phyloP scores from a whole-genome alignment of 768 basidiomycete species.

The Trametes cinnabarina region DNA sequence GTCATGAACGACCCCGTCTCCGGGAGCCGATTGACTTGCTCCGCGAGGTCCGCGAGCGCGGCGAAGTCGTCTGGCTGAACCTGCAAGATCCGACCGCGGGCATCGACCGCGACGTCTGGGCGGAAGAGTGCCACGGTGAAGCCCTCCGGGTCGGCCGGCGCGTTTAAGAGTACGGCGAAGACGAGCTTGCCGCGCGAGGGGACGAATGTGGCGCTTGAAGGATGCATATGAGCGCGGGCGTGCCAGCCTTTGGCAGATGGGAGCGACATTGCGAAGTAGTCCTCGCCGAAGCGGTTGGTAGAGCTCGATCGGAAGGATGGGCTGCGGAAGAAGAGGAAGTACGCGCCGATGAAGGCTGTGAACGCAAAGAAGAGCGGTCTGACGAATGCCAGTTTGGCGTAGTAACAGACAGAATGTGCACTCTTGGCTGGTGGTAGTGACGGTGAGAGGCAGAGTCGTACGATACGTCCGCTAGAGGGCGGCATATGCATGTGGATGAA shows the following conservation, averaged over 20 bases:
- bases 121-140: conserved; percentile 26
- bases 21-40: conserved; percentile 13
- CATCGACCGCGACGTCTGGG: conserved; percentile 26
- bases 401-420: neutral
- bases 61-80: conserved; percentile 16
- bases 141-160: conserved; percentile 21
- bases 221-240: conserved; percentile 15
- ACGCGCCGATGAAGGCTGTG: conserved; percentile 10
- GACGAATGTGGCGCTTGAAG: conserved; percentile 14
- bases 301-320: neutral
- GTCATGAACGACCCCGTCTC: conserved; percentile 24
- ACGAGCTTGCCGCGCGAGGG: conserved; percentile 18
- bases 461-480: neutral
- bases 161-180: conserved; percentile 22
- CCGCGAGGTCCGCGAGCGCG: conserved; percentile 15
- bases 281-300: neutral
- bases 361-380: conserved; percentile 11
- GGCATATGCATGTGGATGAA: neutral
- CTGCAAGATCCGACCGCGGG: conserved; percentile 17
- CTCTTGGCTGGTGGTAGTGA: neutral
- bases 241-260: conserved; percentile 21
- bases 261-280: neutral
- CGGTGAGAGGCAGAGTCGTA: neutral
- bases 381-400: conserved; percentile 8
- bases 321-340: conserved; percentile 9